These are phyloP conservation scores for Aspergillus indologenus DNA, from an alignment of 495 filamentous ascomycete genomes.

Conservation along the genomic window DNA sequence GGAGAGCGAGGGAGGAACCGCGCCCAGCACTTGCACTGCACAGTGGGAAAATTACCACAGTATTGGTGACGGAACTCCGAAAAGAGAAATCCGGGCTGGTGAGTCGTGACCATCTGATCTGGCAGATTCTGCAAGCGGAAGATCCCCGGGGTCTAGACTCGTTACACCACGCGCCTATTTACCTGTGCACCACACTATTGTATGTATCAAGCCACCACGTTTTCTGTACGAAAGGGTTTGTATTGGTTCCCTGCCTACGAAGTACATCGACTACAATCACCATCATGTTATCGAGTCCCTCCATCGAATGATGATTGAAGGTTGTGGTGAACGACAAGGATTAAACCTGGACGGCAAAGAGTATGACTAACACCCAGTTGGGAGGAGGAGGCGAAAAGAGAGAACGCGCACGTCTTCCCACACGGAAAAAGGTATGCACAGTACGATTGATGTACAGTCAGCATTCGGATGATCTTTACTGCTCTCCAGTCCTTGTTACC, in stretches of 20 bases:
- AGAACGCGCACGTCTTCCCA: not conserved
- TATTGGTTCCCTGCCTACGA: not conserved
- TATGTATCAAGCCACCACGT: not conserved
- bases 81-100: constrained; percentile 23
- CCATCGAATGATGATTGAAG: not conserved
- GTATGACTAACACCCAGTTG: too few relatives aligned
- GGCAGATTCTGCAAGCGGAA: constrained; percentile 27
- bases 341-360: not conserved
- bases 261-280: not conserved
- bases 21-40: too few relatives aligned
- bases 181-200: not conserved
- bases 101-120: constrained; percentile 19
- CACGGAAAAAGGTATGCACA: not conserved
- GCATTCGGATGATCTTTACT: not conserved
- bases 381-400: not conserved
- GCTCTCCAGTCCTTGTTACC: not conserved
- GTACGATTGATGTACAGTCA: not conserved
- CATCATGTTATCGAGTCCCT: not conserved
- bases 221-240: not conserved
- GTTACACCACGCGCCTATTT: not conserved
- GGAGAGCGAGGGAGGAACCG: not conserved
- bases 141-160: constrained; percentile 22
- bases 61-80: constrained; percentile 16
- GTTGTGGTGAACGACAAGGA: not conserved
- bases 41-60: not conserved